Evolutionary conservation across 371 early-diverging fungal species (phyloP), one percentile per base, ranked within the genome.

Genomic region (Zychaea mexicana): DNA sequence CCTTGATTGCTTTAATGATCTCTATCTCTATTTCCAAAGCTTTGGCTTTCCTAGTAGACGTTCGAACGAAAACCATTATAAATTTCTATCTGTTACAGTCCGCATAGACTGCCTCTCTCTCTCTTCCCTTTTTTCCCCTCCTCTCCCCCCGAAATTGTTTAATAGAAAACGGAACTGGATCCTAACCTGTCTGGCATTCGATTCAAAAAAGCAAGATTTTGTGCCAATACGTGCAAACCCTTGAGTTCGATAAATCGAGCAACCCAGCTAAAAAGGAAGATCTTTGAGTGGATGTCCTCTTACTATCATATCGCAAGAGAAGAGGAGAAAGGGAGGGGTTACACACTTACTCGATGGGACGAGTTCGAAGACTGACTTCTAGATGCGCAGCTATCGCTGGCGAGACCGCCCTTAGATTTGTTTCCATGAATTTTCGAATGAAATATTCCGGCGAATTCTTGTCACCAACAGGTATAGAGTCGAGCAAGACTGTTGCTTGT

Each of bases 1-100:
- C 81, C 57, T 91, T 91, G 60, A 91, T 79, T 56, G 88, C 88
- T 59, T 88, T 88, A 45, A 90, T 83, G 57, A 92, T 88, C 72
- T 90, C 92, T 28, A 83, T 72, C 66, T 93, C 94, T 64, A 90
- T 76, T 46, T 87, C 83, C 6, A 90, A 67, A 58, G 87, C 88
- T 19, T 73, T 71, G 22, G 85, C 86, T 55, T 76, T 74, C 64
- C 92, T 81, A 61, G 65, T 47, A 19, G 59, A 19, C n/a, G 8
- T 19, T n/a, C n/a, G n/a, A 36, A 36, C 15, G 36, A 36, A 17
- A 42, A 42, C 13, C 17, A 17, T 42, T 12, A 42, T 33, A 33
- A 33, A 12, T 33, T 33, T 33, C 5, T 33, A 33, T 33, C 12
- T 33, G 17, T n/a, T n/a, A n/a, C n/a, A n/a, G n/a, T n/a, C n/a